phyloP scores from a whole-genome alignment of 2,329 filamentous ascomycete genomes.

The Calonectria ilicicola region DNA sequence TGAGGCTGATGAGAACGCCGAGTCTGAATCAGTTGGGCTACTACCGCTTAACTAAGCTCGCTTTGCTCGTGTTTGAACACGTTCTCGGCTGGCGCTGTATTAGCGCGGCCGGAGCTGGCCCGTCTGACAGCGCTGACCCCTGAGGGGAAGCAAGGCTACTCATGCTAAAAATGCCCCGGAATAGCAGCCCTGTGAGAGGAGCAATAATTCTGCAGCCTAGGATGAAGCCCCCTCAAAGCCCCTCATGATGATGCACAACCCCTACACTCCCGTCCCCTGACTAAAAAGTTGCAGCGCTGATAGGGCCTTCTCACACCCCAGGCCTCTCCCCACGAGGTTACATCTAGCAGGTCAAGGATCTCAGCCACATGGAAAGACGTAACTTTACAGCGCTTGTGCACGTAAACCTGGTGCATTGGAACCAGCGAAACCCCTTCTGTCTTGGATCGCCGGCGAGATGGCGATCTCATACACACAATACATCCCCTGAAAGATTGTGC shows the following conservation, averaged over 20 bases:
- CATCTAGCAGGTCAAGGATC: slow-evolving; percentile 2
- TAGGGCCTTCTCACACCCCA: neutral
- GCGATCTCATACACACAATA: neutral
- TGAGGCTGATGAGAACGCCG: neutral
- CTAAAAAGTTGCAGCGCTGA: neutral
- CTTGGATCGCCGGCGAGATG: neutral
- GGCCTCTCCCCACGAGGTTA: neutral
- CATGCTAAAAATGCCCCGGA: neutral
- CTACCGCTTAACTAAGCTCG: slow-evolving; percentile 8
- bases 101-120: slow-evolving; percentile 30
- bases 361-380: slow-evolving; percentile 4
- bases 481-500: no score
- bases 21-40: neutral
- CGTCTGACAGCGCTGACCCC: slow-evolving; percentile 13
- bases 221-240: neutral
- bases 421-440: neutral
- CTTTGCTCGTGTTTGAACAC: slow-evolving; percentile 1
- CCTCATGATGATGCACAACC: neutral
- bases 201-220: slow-evolving; percentile 1
- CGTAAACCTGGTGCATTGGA: neutral
- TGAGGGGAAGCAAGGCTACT: neutral
- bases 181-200: neutral
- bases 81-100: neutral
- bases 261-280: neutral
- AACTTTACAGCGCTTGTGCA: neutral